Evolutionary conservation across 179 eudicot species (phyloP).

Genomic region (Sideroxylon spinosum): DNA sequence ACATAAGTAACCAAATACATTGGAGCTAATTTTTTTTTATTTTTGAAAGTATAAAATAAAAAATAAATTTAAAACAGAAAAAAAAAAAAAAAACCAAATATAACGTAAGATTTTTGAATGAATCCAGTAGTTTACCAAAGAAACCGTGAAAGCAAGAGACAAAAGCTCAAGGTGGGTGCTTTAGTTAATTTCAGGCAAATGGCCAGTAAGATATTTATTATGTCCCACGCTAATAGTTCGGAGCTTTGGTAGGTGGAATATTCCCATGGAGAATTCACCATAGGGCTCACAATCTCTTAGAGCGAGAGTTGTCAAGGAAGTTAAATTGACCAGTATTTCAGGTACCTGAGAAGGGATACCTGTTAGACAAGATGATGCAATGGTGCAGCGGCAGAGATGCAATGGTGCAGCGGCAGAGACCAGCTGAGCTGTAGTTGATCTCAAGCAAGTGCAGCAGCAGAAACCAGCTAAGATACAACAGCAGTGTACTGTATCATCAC

Average conservation of each 20-base stretch:
- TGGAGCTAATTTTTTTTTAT: too few relatives aligned
- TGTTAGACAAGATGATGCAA: too few relatives aligned
- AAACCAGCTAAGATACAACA: too few relatives aligned
- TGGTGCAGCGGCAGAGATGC: too few relatives aligned
- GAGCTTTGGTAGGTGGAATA: slow-evolving; percentile 25
- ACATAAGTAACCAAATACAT: too few relatives aligned
- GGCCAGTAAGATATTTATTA: slow-evolving; percentile 24
- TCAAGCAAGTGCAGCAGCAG: too few relatives aligned
- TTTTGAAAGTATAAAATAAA: too few relatives aligned
- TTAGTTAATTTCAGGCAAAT: slow-evolving; percentile 21
- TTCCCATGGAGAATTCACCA: slow-evolving; percentile 24
- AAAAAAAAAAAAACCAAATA: too few relatives aligned
- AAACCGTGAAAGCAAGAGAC: slow-evolving; percentile 11
- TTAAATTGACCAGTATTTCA: slow-evolving; percentile 8
- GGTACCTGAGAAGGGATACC: slow-evolving; percentile 10
- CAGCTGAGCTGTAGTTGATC: too few relatives aligned
- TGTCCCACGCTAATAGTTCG: background rate
- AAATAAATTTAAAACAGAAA: too few relatives aligned
- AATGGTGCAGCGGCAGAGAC: too few relatives aligned
- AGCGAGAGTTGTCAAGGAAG: slow-evolving; percentile 16
- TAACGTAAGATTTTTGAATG: slow-evolving; percentile 18
- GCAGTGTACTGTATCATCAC: too few relatives aligned
- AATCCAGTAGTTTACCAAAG: slow-evolving; percentile 15
- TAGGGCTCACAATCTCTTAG: slow-evolving; percentile 18
- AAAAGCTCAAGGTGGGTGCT: slow-evolving; percentile 17